Base-by-base conservation (phyloP, 2,329 filamentous ascomycete genomes). In the Pseudocercospora fuligena region DNA sequence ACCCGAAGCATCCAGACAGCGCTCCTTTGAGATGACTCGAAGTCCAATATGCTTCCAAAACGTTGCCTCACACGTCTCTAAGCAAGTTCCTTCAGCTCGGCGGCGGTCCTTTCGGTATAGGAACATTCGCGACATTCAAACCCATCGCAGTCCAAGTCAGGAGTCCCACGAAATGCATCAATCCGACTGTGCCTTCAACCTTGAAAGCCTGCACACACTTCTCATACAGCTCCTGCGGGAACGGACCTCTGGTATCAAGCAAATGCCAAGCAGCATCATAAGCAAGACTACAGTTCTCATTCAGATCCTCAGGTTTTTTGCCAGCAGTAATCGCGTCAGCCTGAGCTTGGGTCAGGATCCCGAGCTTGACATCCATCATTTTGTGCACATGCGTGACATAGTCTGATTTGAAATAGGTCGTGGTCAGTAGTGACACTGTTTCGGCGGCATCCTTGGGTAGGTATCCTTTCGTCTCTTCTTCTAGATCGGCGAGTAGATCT, bases 201-300 rank as follows among this genome's bases (percentile, higher is more conserved):
- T 69, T 66, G 59, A 73, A 66, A 16, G 23, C 61, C 33, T 62
- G 59, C 53, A 69, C 62, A 59, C 57, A 54, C 36, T 54, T 46
- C 19, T 72, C 64, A 63, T 65, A 73, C 49, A 70, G 33, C 19
- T 69, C 47, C 60, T 67, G 25, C 21, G 66, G 60, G 31, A 71
- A 56, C 14, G 72, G 61, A 12, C 71, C 71, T 7, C 66, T 63
- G 16, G 21, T 67, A 14, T 60, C 49, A 12, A 63, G 58, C 47
- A 74, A 60, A 61, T 72, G 56, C 47, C 46, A 67, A 1, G 71
- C 68, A 43, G 66, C 70, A 61, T 74, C 72, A 46, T 59, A 74
- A 21, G 72, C 71, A 6, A 68, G 57, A 21, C 61, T 60, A 11
- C 59, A 57, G 1, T 58, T 56, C 36, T 72, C 71, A 21, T 64